These are phyloP conservation scores for Colletotrichum truncatum DNA, from an alignment of 2,329 filamentous ascomycete species.

Conservation along the genomic window DNA sequence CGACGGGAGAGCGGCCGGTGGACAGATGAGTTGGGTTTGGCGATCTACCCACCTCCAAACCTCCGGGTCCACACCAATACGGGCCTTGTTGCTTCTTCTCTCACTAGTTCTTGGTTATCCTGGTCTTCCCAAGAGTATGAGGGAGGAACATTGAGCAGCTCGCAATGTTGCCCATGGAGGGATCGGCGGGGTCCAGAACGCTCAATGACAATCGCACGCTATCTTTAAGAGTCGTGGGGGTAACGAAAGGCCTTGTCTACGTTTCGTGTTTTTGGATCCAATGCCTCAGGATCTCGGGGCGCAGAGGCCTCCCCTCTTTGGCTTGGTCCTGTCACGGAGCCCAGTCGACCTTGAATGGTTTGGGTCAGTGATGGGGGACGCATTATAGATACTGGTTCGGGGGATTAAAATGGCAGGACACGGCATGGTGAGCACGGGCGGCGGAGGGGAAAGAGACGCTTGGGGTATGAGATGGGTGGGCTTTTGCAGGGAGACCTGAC, in stretches of 20 bases:
- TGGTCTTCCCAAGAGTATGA: background rate
- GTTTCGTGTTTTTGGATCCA: constrained; percentile 21
- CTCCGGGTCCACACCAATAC: too few species aligned
- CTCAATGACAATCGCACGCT: background rate
- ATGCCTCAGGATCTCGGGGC: constrained; percentile 3
- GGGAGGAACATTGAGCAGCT: constrained; percentile 4
- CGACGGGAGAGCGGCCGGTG: background rate
- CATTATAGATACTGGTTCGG: too few species aligned
- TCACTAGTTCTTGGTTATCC: background rate
- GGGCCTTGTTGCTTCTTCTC: too few species aligned
- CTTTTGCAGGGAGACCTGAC: constrained; percentile 18
- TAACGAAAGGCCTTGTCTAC: constrained; percentile 6
- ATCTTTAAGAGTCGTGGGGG: background rate
- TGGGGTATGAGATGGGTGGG: constrained; percentile 12
- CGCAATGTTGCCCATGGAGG: background rate
- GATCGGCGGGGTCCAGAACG: constrained; percentile 14
- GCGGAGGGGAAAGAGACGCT: background rate
- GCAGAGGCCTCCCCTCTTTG: background rate
- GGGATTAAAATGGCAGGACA: background rate
- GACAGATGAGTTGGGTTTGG: background rate
- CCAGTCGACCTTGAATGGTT: constrained; percentile 4
- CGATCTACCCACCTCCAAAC: background rate
- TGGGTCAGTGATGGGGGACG: too few species aligned
- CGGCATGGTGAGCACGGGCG: constrained; percentile 9
- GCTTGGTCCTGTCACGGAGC: constrained; percentile 14